A percentile compares a stretch with the other conserved stretches of the same genome.
Conservation (phyloP, 345 rosid species). For the Isatis tinctoria region DNA sequence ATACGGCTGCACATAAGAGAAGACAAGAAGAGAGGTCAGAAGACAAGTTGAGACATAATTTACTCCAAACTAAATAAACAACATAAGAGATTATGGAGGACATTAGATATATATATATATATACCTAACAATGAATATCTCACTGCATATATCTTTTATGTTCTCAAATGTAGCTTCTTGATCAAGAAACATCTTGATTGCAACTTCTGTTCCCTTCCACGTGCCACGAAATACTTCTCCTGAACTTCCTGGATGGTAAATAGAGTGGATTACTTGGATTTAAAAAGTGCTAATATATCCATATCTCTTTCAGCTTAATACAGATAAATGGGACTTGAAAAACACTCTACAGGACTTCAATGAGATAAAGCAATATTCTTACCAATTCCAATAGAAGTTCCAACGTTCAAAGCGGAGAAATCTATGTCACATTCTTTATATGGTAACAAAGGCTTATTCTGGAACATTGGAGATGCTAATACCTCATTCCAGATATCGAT, state of each 20-base stretch:
- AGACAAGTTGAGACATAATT: conserved; percentile 1
- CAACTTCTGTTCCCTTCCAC: conserved; percentile 89
- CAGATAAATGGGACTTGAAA: not conserved
- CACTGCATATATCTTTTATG: conserved; percentile 82
- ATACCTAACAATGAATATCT: conserved; percentile 81
- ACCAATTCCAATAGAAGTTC: conserved; percentile 81
- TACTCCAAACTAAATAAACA: not conserved
- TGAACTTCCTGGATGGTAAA: conserved; percentile 47
- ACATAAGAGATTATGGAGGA: not conserved
- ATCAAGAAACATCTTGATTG: conserved; percentile 75
- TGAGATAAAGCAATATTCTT: conserved; percentile 14
- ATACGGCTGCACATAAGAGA: conserved; percentile 57
- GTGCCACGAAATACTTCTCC: conserved; percentile 79
- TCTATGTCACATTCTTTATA: conserved; percentile 74
- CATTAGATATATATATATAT: no score
- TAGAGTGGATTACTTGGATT: not conserved
- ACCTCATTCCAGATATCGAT: conserved; percentile 59
- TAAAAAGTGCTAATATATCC: not conserved
- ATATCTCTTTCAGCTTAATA: no score
- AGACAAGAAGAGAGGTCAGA: conserved; percentile 32
- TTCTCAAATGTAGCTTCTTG: conserved; percentile 70
- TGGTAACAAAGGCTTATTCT: conserved; percentile 58
- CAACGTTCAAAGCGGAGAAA: conserved; percentile 66
- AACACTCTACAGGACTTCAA: not conserved
- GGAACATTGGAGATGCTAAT: conserved; percentile 63